phyloP scores from a whole-genome alignment of 257 asterid species.

The Solanum virginianum region DNA sequence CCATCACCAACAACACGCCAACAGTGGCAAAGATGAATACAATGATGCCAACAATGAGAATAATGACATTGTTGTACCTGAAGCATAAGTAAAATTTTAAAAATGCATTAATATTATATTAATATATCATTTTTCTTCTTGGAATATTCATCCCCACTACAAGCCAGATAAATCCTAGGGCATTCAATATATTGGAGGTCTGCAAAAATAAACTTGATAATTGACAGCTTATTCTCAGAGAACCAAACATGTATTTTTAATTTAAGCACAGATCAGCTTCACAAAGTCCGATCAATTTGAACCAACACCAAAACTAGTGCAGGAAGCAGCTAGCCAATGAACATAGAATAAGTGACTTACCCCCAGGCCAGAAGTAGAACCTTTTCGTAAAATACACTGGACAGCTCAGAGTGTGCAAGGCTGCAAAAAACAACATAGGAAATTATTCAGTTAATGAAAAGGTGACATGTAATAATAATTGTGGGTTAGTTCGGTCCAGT shows the following conservation, averaged over 20 bases:
- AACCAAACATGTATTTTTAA: neutral
- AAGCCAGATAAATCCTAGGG: neutral
- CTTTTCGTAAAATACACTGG: slow-evolving; percentile 86
- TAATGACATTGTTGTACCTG: slow-evolving; percentile 42
- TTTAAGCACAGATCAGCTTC: neutral
- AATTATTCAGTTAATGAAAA: neutral
- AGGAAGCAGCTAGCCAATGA: neutral
- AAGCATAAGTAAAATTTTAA: neutral
- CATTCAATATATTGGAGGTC: neutral
- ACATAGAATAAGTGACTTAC: slow-evolving; percentile 30
- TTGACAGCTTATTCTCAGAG: neutral
- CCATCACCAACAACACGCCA: slow-evolving; percentile 95
- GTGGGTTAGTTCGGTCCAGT: neutral
- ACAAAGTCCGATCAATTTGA: neutral
- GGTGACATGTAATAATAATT: neutral
- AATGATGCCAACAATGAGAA: slow-evolving; percentile 60
- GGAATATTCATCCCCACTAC: neutral
- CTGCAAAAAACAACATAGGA: slow-evolving; percentile 31
- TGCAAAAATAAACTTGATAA: neutral
- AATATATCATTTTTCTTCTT: neutral
- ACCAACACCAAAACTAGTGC: neutral
- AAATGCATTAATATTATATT: neutral
- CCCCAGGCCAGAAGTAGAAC: slow-evolving; percentile 96
- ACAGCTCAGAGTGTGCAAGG: slow-evolving; percentile 91
- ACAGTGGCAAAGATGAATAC: slow-evolving; percentile 76